Conservation (phyloP, 768 basidiomycete species). For the Tubosaeta sp. region DNA sequence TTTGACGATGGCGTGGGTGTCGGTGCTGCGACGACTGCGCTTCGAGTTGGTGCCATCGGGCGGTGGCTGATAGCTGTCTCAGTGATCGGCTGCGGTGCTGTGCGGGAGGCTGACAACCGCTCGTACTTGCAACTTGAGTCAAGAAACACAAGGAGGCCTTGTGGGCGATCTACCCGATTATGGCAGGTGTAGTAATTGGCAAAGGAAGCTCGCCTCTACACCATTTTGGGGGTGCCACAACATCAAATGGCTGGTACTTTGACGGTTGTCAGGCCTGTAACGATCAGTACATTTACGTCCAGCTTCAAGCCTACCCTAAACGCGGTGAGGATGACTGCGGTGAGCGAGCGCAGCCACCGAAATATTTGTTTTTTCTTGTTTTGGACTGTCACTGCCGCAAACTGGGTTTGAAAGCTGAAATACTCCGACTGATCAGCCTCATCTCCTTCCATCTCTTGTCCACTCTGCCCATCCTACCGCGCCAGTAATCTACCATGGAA, state of each 20-base stretch:
- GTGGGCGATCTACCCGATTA: slow-evolving; percentile 9
- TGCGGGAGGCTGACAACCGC: slow-evolving; percentile 13
- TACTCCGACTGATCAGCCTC: slow-evolving; percentile 24
- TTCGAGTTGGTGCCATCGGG: slow-evolving; percentile 18
- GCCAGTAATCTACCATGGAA: slow-evolving; percentile 44
- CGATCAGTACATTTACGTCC: background rate
- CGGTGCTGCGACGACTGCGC: background rate
- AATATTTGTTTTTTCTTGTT: slow-evolving; percentile 20
- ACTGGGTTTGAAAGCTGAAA: slow-evolving; percentile 22
- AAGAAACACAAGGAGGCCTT: background rate
- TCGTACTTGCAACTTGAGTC: background rate
- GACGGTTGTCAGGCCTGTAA: background rate
- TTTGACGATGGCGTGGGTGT: background rate
- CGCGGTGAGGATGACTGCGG: background rate
- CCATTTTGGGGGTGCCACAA: background rate
- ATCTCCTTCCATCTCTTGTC: slow-evolving; percentile 16
- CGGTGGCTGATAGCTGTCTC: background rate
- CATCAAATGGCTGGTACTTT: background rate
- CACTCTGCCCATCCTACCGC: slow-evolving; percentile 19
- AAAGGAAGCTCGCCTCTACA: background rate
- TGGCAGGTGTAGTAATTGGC: slow-evolving; percentile 9
- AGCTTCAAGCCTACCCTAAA: background rate
- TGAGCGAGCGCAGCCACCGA: background rate
- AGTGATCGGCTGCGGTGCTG: background rate
- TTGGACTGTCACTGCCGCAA: slow-evolving; percentile 6